Evolutionary conservation across 441 rosid species (phyloP).

Genomic region (Adansonia gregorii): DNA sequence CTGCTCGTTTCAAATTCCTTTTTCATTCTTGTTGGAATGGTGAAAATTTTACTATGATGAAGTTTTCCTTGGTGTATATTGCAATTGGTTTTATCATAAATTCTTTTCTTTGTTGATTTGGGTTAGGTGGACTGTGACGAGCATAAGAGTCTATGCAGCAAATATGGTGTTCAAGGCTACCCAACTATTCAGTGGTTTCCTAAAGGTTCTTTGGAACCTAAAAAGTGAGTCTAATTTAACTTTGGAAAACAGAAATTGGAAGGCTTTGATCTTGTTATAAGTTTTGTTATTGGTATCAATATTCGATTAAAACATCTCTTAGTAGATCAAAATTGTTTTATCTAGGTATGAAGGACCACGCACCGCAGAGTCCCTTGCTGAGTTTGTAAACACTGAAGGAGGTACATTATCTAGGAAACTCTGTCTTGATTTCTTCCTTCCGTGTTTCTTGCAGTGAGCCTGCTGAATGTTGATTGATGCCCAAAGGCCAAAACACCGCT

Average conservation of each 20-base stretch:
- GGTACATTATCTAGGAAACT: constrained; percentile 43
- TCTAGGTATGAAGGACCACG: constrained; percentile 86
- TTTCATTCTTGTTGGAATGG: not conserved
- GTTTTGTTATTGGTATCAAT: not conserved
- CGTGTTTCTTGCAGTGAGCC: not conserved
- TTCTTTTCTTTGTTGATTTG: not conserved
- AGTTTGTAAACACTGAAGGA: constrained; percentile 87
- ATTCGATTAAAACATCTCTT: constrained; percentile 10
- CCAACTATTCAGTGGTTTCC: constrained; percentile 98
- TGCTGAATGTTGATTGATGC: not conserved
- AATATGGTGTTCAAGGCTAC: constrained; percentile 84
- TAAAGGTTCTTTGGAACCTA: constrained; percentile 86
- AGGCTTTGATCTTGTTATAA: not conserved
- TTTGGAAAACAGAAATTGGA: not conserved
- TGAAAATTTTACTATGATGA: not conserved
- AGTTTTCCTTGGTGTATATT: not conserved
- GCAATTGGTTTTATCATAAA: not conserved
- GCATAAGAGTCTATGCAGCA: constrained; percentile 77
- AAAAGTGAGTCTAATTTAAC: constrained; percentile 53
- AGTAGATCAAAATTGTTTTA: constrained; percentile 19
- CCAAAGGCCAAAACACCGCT: not conserved
- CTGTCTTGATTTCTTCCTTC: not conserved
- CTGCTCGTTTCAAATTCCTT: not conserved
- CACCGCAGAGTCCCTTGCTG: constrained; percentile 73
- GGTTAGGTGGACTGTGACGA: constrained; percentile 89